Percentiles rank a stretch among this genome's conserved stretches.
Conservation (phyloP, 169 alveolate genomes). For the Eimeria praecox region DNA sequence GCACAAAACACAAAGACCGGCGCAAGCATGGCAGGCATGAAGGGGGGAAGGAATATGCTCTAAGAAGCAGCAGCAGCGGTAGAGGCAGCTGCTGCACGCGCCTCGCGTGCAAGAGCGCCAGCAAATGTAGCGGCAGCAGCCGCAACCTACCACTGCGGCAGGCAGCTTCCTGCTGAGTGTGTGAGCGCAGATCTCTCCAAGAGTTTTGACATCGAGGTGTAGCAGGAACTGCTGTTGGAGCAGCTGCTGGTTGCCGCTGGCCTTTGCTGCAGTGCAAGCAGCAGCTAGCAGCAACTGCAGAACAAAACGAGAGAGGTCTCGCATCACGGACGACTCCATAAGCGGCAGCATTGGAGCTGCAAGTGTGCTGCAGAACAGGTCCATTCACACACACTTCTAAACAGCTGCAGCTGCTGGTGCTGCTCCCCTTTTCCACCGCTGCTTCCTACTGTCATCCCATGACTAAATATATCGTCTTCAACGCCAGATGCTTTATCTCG, state of each 20-base stretch:
- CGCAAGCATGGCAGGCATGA: too few relatives aligned
- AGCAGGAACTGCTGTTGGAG: constrained; percentile 28
- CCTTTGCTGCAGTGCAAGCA: constrained; percentile 45
- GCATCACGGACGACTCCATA: constrained; percentile 49
- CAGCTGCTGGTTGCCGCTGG: constrained; percentile 12
- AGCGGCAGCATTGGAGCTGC: constrained; percentile 69
- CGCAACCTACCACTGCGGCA: constrained; percentile 27
- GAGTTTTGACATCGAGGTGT: constrained; percentile 26
- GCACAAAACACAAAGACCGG: background rate
- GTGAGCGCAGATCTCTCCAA: constrained; percentile 63
- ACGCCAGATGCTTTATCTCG: background rate
- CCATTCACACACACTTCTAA: background rate
- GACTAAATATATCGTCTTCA: background rate
- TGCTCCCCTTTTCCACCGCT: background rate
- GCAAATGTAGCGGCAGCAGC: background rate
- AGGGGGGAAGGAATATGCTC: background rate
- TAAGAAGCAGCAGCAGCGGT: background rate
- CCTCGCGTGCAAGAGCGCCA: background rate
- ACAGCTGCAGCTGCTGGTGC: background rate
- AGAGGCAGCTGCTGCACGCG: background rate
- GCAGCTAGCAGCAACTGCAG: constrained; percentile 71
- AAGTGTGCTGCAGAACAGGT: constrained; percentile 63
- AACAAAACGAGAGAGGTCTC: constrained; percentile 34
- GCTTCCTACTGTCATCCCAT: background rate
- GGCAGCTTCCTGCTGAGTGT: constrained; percentile 26